Evolutionary conservation across 305 asterid genomes (phyloP).

Genomic region (Coffea humblotiana): DNA sequence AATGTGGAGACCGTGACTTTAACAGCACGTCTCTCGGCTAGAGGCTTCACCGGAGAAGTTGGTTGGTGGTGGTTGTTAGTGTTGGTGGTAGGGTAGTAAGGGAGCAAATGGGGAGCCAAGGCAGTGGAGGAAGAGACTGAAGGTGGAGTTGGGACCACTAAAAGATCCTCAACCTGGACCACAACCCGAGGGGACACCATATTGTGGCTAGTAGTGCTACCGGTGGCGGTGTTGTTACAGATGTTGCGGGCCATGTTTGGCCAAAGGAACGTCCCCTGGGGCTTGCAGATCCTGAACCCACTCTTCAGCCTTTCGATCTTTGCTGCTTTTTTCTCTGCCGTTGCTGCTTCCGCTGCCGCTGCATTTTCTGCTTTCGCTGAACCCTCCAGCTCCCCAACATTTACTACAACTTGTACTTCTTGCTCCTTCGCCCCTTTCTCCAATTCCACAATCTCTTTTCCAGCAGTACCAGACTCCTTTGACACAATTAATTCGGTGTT

Average conservation of each 20-base stretch:
- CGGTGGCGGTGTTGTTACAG: conserved; percentile 19
- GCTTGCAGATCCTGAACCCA: conserved; percentile 94
- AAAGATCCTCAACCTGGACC: conserved; percentile 65
- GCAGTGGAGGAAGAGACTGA: conserved; percentile 78
- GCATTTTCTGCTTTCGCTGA: conserved; percentile 27
- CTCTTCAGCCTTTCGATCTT: conserved; percentile 86
- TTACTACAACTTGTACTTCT: conserved; percentile 34
- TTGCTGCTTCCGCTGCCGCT: conserved; percentile 30
- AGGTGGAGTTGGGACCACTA: conserved; percentile 77
- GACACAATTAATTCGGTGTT: conserved; percentile 47
- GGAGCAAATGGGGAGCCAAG: conserved; percentile 54
- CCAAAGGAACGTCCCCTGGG: conserved; percentile 95
- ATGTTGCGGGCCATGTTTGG: conserved; percentile 69
- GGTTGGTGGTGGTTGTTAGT: conserved; percentile 26
- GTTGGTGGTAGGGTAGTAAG: conserved; percentile 25
- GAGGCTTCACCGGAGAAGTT: conserved; percentile 70
- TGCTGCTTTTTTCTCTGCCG: conserved; percentile 73
- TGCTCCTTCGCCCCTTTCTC: conserved; percentile 19
- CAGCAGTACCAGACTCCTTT: conserved; percentile 21
- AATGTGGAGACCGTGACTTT: conserved; percentile 54
- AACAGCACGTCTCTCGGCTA: conserved; percentile 75
- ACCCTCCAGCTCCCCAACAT: conserved; percentile 27
- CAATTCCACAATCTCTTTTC: conserved; percentile 31
- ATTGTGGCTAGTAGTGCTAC: conserved; percentile 23
- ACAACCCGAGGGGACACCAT: conserved; percentile 40